Conservation (phyloP, 83 land plant genomes). For the Picea abies region DNA sequence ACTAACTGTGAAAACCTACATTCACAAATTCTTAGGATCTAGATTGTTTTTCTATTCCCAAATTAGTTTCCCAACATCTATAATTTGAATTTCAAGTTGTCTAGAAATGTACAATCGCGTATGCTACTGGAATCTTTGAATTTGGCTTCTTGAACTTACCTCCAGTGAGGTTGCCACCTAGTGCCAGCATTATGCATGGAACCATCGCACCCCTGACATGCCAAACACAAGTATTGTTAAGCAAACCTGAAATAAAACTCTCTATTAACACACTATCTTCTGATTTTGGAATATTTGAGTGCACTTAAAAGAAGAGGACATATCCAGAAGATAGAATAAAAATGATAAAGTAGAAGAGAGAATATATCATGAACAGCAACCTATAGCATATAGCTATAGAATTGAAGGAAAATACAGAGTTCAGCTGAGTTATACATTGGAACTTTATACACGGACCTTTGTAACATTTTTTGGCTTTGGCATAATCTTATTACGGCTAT, state of each 20-base stretch:
- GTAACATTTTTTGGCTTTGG: too few species aligned
- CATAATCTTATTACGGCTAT: too few species aligned
- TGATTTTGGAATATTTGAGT: background rate
- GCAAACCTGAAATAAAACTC: background rate
- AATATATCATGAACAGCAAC: background rate
- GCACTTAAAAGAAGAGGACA: too few species aligned
- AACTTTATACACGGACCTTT: too few species aligned
- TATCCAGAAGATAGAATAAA: too few species aligned
- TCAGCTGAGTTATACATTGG: too few species aligned
- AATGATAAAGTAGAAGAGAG: background rate
- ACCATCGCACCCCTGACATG: conserved; percentile 44
- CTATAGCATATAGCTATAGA: background rate
- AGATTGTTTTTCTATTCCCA: background rate
- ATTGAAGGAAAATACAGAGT: background rate
- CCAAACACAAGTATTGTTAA: background rate
- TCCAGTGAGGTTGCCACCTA: conserved; percentile 44
- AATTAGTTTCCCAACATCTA: too few species aligned
- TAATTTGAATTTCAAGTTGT: background rate
- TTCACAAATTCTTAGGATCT: too few species aligned
- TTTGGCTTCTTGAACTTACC: conserved; percentile 16
- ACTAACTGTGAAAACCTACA: too few species aligned
- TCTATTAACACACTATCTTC: background rate
- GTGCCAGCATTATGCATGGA: conserved; percentile 47
- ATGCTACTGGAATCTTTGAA: background rate
- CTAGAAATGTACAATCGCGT: background rate